Percentiles rank a stretch among this genome's conserved stretches.
Evolutionary conservation across 805 yeast genomes (phyloP).

Genomic region (Pichia scutulata): DNA sequence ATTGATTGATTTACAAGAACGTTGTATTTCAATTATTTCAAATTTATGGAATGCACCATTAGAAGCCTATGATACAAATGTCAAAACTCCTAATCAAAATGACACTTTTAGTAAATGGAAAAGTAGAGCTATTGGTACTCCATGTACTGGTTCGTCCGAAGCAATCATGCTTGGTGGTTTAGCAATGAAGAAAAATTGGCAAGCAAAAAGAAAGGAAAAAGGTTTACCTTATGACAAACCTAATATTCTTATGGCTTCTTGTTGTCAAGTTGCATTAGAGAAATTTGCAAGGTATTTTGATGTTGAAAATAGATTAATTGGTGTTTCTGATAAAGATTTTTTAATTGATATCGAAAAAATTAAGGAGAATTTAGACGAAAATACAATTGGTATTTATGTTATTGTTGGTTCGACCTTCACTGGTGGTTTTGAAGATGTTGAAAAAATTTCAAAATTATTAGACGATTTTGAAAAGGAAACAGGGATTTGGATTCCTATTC

Average conservation of each 20-base stretch:
- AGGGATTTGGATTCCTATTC: conserved; percentile 70
- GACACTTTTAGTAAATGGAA: conserved; percentile 5
- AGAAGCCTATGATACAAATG: conserved; percentile 15
- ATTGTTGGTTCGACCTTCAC: conserved; percentile 90
- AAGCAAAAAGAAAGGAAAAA: conserved; percentile 47
- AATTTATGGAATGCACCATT: conserved; percentile 73
- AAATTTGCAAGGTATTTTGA: conserved; percentile 92
- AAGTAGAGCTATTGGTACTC: conserved; percentile 64
- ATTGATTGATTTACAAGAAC: conserved; percentile 64
- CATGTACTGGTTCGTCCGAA: conserved; percentile 91
- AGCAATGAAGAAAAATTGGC: conserved; percentile 90
- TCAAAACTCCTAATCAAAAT: conserved; percentile 9
- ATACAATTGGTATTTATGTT: conserved; percentile 86
- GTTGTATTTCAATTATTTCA: conserved; percentile 76
- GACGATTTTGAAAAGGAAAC: conserved; percentile 61
- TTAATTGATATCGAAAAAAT: conserved; percentile 55
- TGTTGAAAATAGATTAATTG: conserved; percentile 74
- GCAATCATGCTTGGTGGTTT: conserved; percentile 92
- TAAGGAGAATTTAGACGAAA: conserved; percentile 68
- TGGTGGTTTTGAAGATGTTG: conserved; percentile 82
- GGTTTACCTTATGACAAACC: conserved; percentile 62
- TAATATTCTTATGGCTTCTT: conserved; percentile 84
- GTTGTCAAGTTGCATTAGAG: conserved; percentile 91
- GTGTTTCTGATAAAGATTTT: conserved; percentile 56
- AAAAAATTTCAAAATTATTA: conserved; percentile 49